These are phyloP conservation scores for Apiospora sp. DNA, from an alignment of 2,329 filamentous ascomycete species.

Conservation along the genomic window DNA sequence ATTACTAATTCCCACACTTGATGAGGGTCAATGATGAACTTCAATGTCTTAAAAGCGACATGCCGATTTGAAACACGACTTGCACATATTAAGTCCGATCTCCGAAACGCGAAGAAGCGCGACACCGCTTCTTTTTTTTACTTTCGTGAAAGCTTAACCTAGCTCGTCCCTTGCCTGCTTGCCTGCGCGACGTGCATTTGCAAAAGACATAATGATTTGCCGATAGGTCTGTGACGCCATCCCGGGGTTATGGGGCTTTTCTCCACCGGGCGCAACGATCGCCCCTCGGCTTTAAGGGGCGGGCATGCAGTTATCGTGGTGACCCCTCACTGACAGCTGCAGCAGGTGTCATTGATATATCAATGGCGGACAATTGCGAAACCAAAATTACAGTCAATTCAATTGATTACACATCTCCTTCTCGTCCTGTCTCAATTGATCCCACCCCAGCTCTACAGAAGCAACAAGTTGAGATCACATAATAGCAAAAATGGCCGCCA, in stretches of 20 bases:
- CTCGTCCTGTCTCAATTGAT: neutral
- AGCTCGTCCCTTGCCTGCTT: neutral
- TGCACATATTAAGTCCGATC: neutral
- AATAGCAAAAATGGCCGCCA: conserved; percentile 34
- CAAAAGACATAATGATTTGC: neutral
- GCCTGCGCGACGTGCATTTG: neutral
- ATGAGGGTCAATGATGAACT: too few relatives aligned
- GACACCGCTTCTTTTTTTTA: neutral
- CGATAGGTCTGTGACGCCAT: neutral
- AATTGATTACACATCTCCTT: neutral
- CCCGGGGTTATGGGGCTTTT: conserved; percentile 12
- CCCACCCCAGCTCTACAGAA: too few relatives aligned
- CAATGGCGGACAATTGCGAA: neutral
- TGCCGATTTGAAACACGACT: neutral
- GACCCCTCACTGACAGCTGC: neutral
- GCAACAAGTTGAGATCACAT: neutral
- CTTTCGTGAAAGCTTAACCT: neutral
- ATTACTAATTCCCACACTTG: neutral
- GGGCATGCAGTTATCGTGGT: neutral
- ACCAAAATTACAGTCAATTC: neutral
- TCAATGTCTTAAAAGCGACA: neutral
- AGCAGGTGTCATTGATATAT: neutral
- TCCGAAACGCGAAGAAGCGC: neutral
- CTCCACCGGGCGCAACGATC: neutral
- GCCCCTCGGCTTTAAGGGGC: neutral